A percentile compares a stretch with the other conserved stretches of the same genome.
Evolutionary conservation across 768 basidiomycete species (phyloP).

Genomic region (Mycena crocata): DNA sequence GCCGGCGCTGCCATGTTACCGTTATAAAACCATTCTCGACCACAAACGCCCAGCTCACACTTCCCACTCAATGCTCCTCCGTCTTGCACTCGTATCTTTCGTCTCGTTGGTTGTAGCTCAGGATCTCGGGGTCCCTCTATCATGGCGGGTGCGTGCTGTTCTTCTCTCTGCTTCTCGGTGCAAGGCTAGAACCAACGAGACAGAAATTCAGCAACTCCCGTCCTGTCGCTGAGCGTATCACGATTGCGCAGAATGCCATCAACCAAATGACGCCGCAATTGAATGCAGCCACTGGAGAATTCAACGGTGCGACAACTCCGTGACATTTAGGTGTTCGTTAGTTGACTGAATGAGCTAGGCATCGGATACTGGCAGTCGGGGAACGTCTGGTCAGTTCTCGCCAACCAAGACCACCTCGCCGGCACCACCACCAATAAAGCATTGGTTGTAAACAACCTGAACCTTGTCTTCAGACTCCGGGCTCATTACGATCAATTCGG

Average conservation of each 20-base stretch:
- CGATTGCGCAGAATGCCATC: conserved; percentile 55
- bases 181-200: neutral
- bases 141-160: conserved; percentile 54
- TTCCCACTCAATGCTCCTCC: conserved; percentile 15
- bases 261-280: conserved; percentile 53
- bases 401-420: conserved; percentile 57
- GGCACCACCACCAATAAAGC: conserved; percentile 51
- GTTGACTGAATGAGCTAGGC: conserved; percentile 40
- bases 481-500: conserved; percentile 57
- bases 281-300: conserved; percentile 51
- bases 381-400: conserved; percentile 63
- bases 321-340: neutral
- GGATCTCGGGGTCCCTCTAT: conserved; percentile 53
- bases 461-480: conserved; percentile 52
- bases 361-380: conserved; percentile 66
- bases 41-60: neutral
- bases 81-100: conserved; percentile 6
- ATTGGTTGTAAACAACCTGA: conserved; percentile 52
- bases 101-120: conserved; percentile 42
- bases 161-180: too few relatives aligned
- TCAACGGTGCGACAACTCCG: conserved; percentile 48
- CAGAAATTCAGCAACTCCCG: conserved; percentile 58
- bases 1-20: neutral
- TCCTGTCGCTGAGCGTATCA: conserved; percentile 51
- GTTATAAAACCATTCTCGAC: neutral